phyloP scores from a whole-genome alignment of 2,329 filamentous ascomycete genomes.

The Talaromyces marneffei region DNA sequence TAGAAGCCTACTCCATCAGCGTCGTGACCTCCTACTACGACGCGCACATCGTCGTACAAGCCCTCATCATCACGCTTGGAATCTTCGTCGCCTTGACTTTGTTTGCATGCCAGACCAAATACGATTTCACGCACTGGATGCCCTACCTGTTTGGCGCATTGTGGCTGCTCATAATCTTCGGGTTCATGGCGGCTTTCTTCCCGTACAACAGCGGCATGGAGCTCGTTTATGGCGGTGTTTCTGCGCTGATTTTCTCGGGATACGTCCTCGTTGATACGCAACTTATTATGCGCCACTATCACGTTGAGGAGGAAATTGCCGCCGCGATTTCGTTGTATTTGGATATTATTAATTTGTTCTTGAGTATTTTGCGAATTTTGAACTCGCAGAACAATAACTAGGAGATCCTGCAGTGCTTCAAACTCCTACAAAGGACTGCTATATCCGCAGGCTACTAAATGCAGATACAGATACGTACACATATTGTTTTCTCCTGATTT shows the following conservation, averaged over 20 bases:
- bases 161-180: conserved; percentile 86
- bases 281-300: conserved; percentile 89
- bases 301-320: conserved; percentile 96
- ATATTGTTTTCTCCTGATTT: no score
- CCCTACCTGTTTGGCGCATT: conserved; percentile 87
- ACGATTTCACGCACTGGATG: conserved; percentile 97
- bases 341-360: conserved; percentile 94
- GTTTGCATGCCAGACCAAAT: conserved; percentile 95
- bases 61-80: conserved; percentile 72
- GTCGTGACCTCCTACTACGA: conserved; percentile 91
- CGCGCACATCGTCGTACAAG: conserved; percentile 76
- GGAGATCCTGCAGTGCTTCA: conserved; percentile 3
- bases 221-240: conserved; percentile 73
- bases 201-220: conserved; percentile 75
- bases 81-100: conserved; percentile 61
- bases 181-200: conserved; percentile 88
- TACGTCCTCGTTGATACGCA: conserved; percentile 98
- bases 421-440: background rate
- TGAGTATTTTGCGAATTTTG: conserved; percentile 88
- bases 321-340: conserved; percentile 92
- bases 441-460: background rate
- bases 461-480: background rate
- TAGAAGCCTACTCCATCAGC: conserved; percentile 90
- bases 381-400: conserved; percentile 96
- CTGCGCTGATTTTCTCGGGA: conserved; percentile 81